Evolutionary conservation across 345 rosid genomes (phyloP).

Genomic region (Boechera retrofracta): DNA sequence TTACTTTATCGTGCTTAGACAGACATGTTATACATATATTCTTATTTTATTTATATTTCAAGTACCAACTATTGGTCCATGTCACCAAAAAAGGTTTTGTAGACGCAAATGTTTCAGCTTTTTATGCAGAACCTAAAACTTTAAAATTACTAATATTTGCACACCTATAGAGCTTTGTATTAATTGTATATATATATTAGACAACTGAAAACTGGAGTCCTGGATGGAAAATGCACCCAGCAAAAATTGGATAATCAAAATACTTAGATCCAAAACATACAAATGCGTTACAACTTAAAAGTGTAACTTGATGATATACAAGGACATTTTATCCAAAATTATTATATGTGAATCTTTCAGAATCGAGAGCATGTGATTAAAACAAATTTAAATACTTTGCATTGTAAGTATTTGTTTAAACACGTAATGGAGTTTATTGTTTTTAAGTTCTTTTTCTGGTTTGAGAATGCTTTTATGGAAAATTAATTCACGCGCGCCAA

Average conservation of each 20-base stretch:
- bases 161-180: constrained; percentile 13
- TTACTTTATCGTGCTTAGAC: constrained; percentile 25
- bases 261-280: not conserved
- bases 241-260: constrained; percentile 2
- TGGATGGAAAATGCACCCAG: constrained; percentile 22
- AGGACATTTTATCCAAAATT: not conserved
- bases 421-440: not conserved
- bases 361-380: not conserved
- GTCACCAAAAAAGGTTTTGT: constrained; percentile 45
- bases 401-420: not conserved
- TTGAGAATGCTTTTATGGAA: constrained; percentile 51
- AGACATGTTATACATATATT: constrained; percentile 14
- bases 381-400: not conserved
- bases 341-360: not conserved
- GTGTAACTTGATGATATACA: not conserved
- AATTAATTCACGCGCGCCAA: constrained; percentile 43
- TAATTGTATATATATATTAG: not conserved
- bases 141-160: constrained; percentile 18
- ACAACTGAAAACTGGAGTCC: not conserved
- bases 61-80: constrained; percentile 31
- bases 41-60: constrained; percentile 11
- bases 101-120: constrained; percentile 45
- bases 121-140: constrained; percentile 36
- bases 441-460: constrained; percentile 32
- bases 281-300: not conserved